Percentiles rank a stretch among this genome's conserved stretches.
These are phyloP conservation scores for Zygosaccharomyces pseudorouxii DNA, from an alignment of 805 yeast genomes.

Conservation along the genomic window DNA sequence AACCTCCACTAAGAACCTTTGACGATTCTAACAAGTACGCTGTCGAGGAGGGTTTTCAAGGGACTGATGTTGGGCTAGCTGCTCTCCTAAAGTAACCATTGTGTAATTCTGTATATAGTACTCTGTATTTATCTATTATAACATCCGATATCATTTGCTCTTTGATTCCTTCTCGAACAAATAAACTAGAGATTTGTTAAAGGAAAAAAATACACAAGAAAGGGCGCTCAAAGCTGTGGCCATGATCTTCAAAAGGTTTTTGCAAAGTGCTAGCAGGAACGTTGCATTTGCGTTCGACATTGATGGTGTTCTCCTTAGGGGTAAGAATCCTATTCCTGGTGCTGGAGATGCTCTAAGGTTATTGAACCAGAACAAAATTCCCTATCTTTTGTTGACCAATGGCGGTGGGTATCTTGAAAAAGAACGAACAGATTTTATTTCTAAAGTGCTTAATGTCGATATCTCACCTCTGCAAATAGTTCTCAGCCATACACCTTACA, in stretches of 20 bases:
- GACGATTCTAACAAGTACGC: constrained; percentile 21
- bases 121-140: not conserved
- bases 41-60: constrained; percentile 38
- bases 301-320: constrained; percentile 84
- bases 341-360: constrained; percentile 59
- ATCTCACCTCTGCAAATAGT: constrained; percentile 63
- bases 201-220: not conserved
- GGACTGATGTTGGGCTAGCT: constrained; percentile 10
- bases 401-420: constrained; percentile 80
- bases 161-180: not conserved
- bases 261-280: constrained; percentile 15
- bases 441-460: constrained; percentile 39
- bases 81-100: not conserved
- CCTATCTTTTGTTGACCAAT: constrained; percentile 81
- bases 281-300: constrained; percentile 43
- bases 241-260: constrained; percentile 19
- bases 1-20: constrained; percentile 21
- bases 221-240: not conserved
- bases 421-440: constrained; percentile 52
- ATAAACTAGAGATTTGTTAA: not conserved
- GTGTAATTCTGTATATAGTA: constrained; percentile 1
- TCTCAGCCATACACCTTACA: constrained; percentile 86
- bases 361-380: constrained; percentile 52
- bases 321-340: constrained; percentile 57
- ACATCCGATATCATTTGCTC: not conserved